phyloP scores from a whole-genome alignment of 345 rosid genomes.

The Barbarea vulgaris region DNA sequence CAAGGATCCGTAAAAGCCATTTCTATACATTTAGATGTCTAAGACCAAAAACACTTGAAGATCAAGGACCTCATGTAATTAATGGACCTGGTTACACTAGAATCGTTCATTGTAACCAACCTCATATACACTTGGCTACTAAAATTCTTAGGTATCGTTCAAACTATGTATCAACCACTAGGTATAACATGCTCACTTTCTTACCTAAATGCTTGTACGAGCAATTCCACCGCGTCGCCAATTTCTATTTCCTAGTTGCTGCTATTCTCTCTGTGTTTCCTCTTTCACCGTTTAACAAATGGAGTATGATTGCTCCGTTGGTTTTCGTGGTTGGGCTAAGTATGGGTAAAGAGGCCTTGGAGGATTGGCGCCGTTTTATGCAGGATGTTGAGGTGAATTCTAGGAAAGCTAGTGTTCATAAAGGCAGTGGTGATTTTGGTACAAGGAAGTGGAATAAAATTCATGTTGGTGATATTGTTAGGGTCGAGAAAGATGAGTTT shows the following conservation, averaged over 20 bases:
- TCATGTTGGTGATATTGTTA: conserved; percentile 66
- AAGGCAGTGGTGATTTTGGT: conserved; percentile 51
- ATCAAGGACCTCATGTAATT: conserved; percentile 34
- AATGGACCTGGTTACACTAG: conserved; percentile 38
- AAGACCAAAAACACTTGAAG: conserved; percentile 37
- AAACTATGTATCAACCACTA: conserved; percentile 68
- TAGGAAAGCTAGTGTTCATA: conserved; percentile 49
- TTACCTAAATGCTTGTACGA: conserved; percentile 71
- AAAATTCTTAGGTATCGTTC: conserved; percentile 50
- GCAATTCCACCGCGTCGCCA: conserved; percentile 84
- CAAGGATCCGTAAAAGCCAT: conserved; percentile 66
- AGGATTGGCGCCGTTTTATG: conserved; percentile 70
- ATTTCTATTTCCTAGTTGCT: conserved; percentile 64
- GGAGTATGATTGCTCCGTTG: conserved; percentile 62
- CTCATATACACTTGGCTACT: conserved; percentile 45
- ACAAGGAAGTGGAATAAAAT: conserved; percentile 57
- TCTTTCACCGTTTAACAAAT: conserved; percentile 50
- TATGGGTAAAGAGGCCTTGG: conserved; percentile 73
- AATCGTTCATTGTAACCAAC: conserved; percentile 54
- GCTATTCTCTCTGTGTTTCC: conserved; percentile 52
- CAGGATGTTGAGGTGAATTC: conserved; percentile 57
- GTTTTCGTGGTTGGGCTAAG: conserved; percentile 68
- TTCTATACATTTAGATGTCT: conserved; percentile 70
- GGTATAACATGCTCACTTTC: conserved; percentile 60
- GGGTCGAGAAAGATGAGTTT: conserved; percentile 60